Percentiles rank a stretch among this genome's conserved stretches.
These are phyloP conservation scores for Penicillium sp. DNA, from an alignment of 2,329 filamentous ascomycete genomes.

Conservation along the genomic window DNA sequence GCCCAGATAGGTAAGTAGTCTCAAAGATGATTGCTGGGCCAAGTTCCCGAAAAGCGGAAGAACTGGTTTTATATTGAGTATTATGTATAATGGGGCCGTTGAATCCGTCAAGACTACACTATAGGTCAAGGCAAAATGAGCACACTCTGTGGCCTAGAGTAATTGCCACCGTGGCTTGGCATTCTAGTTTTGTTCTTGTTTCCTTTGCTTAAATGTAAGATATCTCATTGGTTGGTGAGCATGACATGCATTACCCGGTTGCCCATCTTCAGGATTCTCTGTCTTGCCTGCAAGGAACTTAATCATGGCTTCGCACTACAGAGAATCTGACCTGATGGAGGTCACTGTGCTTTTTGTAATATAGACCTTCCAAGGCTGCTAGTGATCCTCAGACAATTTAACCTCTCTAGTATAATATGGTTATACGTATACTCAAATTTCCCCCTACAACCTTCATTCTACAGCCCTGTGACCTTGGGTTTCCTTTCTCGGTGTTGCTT, in stretches of 20 bases:
- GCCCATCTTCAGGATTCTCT: neutral
- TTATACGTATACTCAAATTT: no score
- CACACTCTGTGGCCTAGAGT: neutral
- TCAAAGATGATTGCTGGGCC: no score
- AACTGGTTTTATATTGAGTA: neutral
- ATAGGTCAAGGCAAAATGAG: neutral
- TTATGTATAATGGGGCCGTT: neutral
- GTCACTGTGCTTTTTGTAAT: neutral
- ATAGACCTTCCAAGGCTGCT: slow-evolving; percentile 8
- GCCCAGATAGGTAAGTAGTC: neutral
- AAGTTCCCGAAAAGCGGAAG: neutral
- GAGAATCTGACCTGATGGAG: neutral
- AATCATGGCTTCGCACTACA: neutral
- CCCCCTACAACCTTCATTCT: neutral
- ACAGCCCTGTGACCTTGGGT: neutral
- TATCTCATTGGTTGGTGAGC: neutral
- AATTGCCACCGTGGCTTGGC: neutral
- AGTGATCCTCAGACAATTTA: neutral
- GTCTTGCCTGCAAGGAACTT: neutral
- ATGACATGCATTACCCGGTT: neutral
- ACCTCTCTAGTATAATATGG: no score
- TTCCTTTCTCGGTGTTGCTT: neutral
- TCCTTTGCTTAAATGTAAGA: neutral
- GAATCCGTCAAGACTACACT: no score
- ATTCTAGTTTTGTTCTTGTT: neutral